Evolutionary conservation across 305 asterid species (phyloP), one percentile per base, ranked within the genome.

Genomic region (Solanum hybrid): DNA sequence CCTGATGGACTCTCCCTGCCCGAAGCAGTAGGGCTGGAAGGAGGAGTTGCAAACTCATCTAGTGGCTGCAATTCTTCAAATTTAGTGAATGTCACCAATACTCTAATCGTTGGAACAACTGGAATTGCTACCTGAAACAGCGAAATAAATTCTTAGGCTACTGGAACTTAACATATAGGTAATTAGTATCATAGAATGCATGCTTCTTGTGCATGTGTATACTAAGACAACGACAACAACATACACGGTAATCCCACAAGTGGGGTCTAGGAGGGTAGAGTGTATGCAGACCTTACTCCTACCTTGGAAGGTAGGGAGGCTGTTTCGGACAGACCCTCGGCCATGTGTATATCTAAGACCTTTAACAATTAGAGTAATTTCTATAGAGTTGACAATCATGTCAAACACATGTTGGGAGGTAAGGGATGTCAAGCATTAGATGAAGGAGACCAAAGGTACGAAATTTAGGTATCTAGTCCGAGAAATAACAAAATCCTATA

Each of bases 11-110:
- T 94, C 88, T 95, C 98, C 89, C 80, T 92, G 90, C 91, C 92
- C 11, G 92, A 92, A 33, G 92, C 92, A 67, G 95, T 91, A 87
- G 99, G 99, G 51, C 99, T 97, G 20, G 99, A 95, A 77, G 99
- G 99, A 46, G 99, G 99, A 10, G 99, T 96, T 18, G 96, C 90
- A 80, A 96, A 97, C 91, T 96, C 99, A 39, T 97, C 99, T 89
- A 94, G 79, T 4, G 99, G 98, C 93, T 94, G 97, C 86, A 97
- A 88, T 91, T 97, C 99, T 90, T 97, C 99, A 51, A 96, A 97
- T 91, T 96, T 97, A 14, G 99, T 95, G 91, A 97, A 97, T 22
- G 99, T 97, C 79, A 97, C 99, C 91, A 97, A 92, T 83, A 97
- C 99, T 90, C 98, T 93, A 78, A 97, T 94, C 0, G 99, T 97